Conservation (phyloP, 192 early-diverging fungal species). For the Umbelopsis sp. region DNA sequence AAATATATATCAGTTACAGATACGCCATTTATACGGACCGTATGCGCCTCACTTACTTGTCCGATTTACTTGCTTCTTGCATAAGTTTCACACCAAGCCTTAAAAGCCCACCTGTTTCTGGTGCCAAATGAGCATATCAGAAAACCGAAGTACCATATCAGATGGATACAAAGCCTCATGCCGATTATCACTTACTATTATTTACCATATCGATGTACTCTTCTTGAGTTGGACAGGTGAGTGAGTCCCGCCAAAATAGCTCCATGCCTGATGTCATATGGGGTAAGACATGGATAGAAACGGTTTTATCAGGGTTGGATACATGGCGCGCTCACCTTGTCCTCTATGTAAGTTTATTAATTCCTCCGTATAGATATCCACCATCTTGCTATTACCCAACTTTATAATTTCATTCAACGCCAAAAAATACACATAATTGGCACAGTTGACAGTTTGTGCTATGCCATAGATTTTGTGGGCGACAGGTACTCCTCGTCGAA, state of each 20-base stretch:
- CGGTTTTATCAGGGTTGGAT: not conserved
- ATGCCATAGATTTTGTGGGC: constrained; percentile 97
- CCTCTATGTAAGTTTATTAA: constrained; percentile 89
- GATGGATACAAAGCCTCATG: not conserved
- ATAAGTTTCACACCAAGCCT: constrained; percentile 93
- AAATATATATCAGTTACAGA: not conserved
- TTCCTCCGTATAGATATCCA: constrained; percentile 91
- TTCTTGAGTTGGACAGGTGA: constrained; percentile 88
- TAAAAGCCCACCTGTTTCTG: constrained; percentile 97
- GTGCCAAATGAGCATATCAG: not conserved
- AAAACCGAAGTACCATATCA: too few species aligned
- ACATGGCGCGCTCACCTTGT: constrained; percentile 48
- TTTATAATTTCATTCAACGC: constrained; percentile 77
- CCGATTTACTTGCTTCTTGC: constrained; percentile 67
- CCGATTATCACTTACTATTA: constrained; percentile 72
- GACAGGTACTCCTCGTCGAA: constrained; percentile 88
- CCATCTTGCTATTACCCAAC: constrained; percentile 67
- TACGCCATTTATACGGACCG: not conserved
- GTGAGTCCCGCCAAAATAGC: constrained; percentile 91
- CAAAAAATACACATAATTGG: constrained; percentile 96
- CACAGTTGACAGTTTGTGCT: constrained; percentile 92
- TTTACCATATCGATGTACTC: constrained; percentile 95
- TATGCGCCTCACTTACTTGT: constrained; percentile 22
- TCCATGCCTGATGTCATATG: constrained; percentile 84
- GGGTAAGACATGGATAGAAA: not conserved